These are phyloP conservation scores for Mycena pura DNA, from an alignment of 768 basidiomycete species.

Conservation along the genomic window DNA sequence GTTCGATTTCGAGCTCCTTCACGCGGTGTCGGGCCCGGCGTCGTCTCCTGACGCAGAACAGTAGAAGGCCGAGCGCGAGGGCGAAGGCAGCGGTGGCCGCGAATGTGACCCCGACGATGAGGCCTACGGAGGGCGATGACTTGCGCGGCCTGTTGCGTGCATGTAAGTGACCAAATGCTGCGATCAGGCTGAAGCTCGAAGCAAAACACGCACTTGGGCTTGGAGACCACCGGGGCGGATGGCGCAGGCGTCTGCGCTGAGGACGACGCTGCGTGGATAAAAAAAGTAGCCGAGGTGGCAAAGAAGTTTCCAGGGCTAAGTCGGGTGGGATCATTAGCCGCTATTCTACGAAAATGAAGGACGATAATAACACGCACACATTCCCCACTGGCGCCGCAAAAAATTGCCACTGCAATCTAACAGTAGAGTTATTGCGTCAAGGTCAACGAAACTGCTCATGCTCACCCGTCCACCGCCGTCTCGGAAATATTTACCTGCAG, in stretches of 20 bases:
- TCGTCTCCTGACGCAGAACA: not conserved
- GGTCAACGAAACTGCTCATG: not conserved
- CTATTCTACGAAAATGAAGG: too few relatives aligned
- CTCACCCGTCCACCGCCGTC: not conserved
- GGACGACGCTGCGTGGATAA: too few relatives aligned
- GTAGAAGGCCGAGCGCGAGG: not conserved
- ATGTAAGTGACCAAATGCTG: too few relatives aligned
- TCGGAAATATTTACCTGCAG: not conserved
- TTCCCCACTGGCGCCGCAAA: too few relatives aligned
- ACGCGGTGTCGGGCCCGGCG: not conserved
- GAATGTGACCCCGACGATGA: conserved; percentile 15
- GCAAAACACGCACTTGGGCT: too few relatives aligned
- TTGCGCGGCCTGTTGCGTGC: not conserved
- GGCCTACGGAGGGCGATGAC: conserved; percentile 12
- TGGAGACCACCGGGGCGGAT: too few relatives aligned
- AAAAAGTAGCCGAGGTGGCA: too few relatives aligned
- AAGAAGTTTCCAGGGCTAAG: too few relatives aligned
- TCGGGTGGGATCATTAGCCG: too few relatives aligned
- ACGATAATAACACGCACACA: too few relatives aligned
- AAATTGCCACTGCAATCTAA: not conserved
- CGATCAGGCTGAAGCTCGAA: too few relatives aligned
- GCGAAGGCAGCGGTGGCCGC: not conserved
- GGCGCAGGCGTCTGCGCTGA: too few relatives aligned
- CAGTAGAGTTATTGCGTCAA: not conserved
- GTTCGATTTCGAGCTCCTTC: not conserved